A percentile compares a stretch with the other conserved stretches of the same genome.
phyloP scores from a whole-genome alignment of 306 rosid genomes.

The Coriaria nepalensis region DNA sequence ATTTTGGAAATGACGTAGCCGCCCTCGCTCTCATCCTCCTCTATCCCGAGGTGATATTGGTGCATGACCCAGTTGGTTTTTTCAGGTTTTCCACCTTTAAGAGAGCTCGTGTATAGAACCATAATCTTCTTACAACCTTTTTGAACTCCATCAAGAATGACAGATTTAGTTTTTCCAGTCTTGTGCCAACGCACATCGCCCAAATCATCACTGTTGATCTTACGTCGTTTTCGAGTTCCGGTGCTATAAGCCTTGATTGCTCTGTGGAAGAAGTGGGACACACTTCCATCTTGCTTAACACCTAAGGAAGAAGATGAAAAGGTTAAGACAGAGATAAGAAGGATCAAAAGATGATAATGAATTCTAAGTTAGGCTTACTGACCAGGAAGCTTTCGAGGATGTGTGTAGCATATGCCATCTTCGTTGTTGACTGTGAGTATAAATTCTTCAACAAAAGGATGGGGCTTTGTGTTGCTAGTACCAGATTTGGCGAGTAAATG shows the following conservation, averaged over 20 bases:
- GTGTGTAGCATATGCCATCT: conserved; percentile 15
- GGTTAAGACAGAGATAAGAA: not conserved
- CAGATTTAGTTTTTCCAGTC: conserved; percentile 74
- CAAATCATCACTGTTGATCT: conserved; percentile 33
- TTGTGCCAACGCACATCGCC: conserved; percentile 93
- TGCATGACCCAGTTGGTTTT: conserved; percentile 92
- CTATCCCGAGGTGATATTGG: conserved; percentile 70
- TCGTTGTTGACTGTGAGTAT: conserved; percentile 9
- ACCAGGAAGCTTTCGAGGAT: conserved; percentile 15
- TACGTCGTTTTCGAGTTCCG: conserved; percentile 57
- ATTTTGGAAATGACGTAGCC: conserved; percentile 65
- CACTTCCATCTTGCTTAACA: conserved; percentile 53
- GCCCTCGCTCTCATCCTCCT: conserved; percentile 64
- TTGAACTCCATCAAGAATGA: conserved; percentile 44
- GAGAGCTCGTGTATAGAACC: conserved; percentile 53
- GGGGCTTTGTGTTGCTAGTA: conserved; percentile 8
- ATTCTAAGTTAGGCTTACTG: not conserved
- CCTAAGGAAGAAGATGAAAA: conserved; percentile 20
- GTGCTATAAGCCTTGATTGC: conserved; percentile 57
- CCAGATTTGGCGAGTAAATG: conserved; percentile 15
- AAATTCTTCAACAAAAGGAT: conserved; percentile 12
- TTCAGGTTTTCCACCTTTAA: conserved; percentile 51
- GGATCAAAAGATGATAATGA: no score
- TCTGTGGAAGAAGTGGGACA: conserved; percentile 49
- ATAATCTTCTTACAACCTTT: conserved; percentile 73